Base-by-base conservation (phyloP, 1,284 basidiomycete genomes). In the Leccinum subfulvum region DNA sequence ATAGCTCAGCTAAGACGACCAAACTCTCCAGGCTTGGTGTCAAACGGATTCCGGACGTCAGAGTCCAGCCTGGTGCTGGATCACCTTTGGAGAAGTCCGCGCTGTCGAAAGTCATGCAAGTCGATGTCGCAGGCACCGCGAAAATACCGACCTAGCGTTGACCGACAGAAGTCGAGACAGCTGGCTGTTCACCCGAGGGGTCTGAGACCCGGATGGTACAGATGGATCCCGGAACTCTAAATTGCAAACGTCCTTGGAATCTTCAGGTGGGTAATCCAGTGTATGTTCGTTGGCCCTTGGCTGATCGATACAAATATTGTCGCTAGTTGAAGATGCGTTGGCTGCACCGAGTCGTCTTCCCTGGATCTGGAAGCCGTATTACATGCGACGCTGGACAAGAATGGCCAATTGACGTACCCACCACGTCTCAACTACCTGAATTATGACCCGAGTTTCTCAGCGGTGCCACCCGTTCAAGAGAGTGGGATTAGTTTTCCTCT, bases 201-300 rank as follows among this genome's bases (percentile, higher is more conserved):
- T 67, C 67, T 69, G 65, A 2, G 57, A 62, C 65, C 59, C 58
- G 53, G 55, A 58, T n/a, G 60, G 35, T 6, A 13, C 35, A 30
- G 33, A 5, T 41, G 51, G 28, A 53, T 57, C n/a, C 66, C 39
- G 30, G 30, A 26, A 30, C 21, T 18, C 21, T 3, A 58, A 33
- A 28, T 21, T 18, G n/a, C 26, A 16, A 41, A 33, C 52, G 30
- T 57, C 57, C 54, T 58, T 26, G 51, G 41, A 52, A 37, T 58
- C 52, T 28, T 3, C 39, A 16, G 13, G 35, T 35, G 35, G 5
- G 30, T 35, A 35, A 35, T 35, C 13, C 35, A 35, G 35, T 35
- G 35, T 35, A 35, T 35, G 13, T 35, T 35, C 3, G 11, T 35
- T 35, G 35, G 35, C 35, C 35, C 35, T 35, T 35, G 11, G 11